These are phyloP conservation scores for Ophiostoma sp. DNA, from an alignment of 2,329 filamentous ascomycete species.

Conservation along the genomic window DNA sequence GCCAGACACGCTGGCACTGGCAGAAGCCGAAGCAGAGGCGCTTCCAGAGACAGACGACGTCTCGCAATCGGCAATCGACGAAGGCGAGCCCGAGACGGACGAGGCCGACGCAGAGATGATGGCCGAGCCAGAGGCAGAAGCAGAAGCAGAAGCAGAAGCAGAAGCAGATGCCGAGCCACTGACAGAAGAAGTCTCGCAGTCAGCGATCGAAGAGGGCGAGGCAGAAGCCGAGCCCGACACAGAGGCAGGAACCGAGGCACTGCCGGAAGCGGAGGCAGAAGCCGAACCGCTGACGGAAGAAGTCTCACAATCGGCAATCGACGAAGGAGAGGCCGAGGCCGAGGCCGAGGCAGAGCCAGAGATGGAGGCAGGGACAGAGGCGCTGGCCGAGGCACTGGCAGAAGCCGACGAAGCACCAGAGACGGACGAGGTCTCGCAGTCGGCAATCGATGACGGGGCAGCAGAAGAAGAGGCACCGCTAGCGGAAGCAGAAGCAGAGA, in stretches of 20 bases:
- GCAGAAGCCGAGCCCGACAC: neutral
- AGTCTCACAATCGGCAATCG: neutral
- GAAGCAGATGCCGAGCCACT: neutral
- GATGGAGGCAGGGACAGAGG: neutral
- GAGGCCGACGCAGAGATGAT: neutral
- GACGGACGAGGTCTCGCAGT: neutral
- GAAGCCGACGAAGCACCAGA: neutral
- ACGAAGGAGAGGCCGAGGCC: neutral
- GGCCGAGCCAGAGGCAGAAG: neutral
- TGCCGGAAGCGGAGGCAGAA: neutral
- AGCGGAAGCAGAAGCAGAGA: neutral
- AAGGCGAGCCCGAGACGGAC: neutral
- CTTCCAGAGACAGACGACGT: neutral
- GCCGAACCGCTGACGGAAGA: neutral
- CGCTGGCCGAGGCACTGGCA: neutral
- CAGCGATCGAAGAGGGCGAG: neutral
- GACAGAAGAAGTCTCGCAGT: neutral
- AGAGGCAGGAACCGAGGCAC: neutral
- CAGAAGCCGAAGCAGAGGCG: neutral
- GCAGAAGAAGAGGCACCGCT: neutral
- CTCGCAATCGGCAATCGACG: neutral
- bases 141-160: neutral
- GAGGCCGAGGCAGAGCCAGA: neutral
- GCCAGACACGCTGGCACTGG: neutral
- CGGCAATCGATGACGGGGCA: neutral